Percentiles rank a stretch among this genome's conserved stretches.
Evolutionary conservation across 805 yeast species (phyloP).

Genomic region (Hanseniaspora guilliermondii): DNA sequence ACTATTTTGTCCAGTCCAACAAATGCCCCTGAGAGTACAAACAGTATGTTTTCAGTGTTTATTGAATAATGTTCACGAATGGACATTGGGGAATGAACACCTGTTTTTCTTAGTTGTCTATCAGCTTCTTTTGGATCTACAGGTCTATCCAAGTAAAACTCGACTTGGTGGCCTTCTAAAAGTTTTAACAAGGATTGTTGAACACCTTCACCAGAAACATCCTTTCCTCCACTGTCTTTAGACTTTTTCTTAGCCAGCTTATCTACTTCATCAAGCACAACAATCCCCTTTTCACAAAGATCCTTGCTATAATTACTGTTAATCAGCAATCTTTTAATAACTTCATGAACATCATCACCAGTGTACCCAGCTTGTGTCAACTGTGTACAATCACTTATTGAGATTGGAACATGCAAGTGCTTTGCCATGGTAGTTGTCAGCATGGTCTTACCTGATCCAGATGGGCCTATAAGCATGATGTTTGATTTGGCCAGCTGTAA

Average conservation of each 20-base stretch:
- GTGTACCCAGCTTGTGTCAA: constrained; percentile 54
- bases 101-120: constrained; percentile 24
- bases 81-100: constrained; percentile 22
- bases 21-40: constrained; percentile 51
- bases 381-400: constrained; percentile 51
- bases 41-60: constrained; percentile 45
- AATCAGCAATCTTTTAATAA: constrained; percentile 40
- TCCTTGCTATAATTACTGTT: constrained; percentile 41
- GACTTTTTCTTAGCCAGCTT: constrained; percentile 39
- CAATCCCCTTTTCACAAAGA: constrained; percentile 43
- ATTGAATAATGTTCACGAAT: constrained; percentile 36
- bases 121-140: constrained; percentile 24
- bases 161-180: constrained; percentile 44
- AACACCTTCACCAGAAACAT: constrained; percentile 54
- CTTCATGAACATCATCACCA: constrained; percentile 51
- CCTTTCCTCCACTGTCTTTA: constrained; percentile 35
- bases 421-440: constrained; percentile 44
- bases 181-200: constrained; percentile 48
- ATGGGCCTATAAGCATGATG: constrained; percentile 45
- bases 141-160: constrained; percentile 36
- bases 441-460: constrained; percentile 51
- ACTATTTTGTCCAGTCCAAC: constrained; percentile 44
- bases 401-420: constrained; percentile 41
- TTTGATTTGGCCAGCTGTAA: constrained; percentile 46
- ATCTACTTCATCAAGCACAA: constrained; percentile 50